phyloP scores from a whole-genome alignment of 257 asterid species.

The Solanum sejunctum region DNA sequence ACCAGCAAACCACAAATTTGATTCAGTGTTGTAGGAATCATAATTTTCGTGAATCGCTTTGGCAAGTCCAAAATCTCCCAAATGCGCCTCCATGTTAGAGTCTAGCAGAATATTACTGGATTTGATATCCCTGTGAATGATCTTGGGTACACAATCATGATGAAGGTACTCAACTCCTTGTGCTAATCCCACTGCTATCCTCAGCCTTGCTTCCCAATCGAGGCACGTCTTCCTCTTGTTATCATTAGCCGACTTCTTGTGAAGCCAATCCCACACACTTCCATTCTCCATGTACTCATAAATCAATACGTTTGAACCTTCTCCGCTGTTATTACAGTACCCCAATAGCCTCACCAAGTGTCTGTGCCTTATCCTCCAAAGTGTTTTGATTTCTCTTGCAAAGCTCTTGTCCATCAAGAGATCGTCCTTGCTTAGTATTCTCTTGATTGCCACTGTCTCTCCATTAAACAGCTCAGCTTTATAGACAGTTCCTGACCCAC shows the following conservation, averaged over 20 bases:
- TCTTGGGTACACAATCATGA: slow-evolving; percentile 85
- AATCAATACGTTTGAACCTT: slow-evolving; percentile 56
- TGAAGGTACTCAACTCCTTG: slow-evolving; percentile 93
- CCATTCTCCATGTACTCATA: slow-evolving; percentile 96
- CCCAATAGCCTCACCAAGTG: slow-evolving; percentile 81
- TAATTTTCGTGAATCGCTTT: slow-evolving; percentile 38
- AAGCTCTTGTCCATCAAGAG: slow-evolving; percentile 63
- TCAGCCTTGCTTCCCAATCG: slow-evolving; percentile 69
- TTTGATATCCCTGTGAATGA: slow-evolving; percentile 84
- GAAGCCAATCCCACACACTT: slow-evolving; percentile 87
- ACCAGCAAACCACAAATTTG: slow-evolving; percentile 76
- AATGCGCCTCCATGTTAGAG: slow-evolving; percentile 75
- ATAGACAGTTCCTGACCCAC: slow-evolving; percentile 80
- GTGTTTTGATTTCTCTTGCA: slow-evolving; percentile 79
- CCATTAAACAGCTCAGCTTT: slow-evolving; percentile 59
- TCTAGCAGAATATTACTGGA: slow-evolving; percentile 73
- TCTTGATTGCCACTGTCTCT: slow-evolving; percentile 79
- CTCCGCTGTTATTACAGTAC: slow-evolving; percentile 53
- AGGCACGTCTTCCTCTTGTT: slow-evolving; percentile 41
- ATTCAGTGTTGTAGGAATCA: slow-evolving; percentile 59
- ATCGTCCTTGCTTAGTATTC: slow-evolving; percentile 52
- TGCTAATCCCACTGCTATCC: slow-evolving; percentile 73
- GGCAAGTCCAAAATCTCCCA: slow-evolving; percentile 94
- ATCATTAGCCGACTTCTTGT: slow-evolving; percentile 27
- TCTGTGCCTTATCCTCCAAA: slow-evolving; percentile 78